These are phyloP conservation scores for Brassica rapa DNA, from an alignment of 345 rosid genomes.

Conservation along the genomic window DNA sequence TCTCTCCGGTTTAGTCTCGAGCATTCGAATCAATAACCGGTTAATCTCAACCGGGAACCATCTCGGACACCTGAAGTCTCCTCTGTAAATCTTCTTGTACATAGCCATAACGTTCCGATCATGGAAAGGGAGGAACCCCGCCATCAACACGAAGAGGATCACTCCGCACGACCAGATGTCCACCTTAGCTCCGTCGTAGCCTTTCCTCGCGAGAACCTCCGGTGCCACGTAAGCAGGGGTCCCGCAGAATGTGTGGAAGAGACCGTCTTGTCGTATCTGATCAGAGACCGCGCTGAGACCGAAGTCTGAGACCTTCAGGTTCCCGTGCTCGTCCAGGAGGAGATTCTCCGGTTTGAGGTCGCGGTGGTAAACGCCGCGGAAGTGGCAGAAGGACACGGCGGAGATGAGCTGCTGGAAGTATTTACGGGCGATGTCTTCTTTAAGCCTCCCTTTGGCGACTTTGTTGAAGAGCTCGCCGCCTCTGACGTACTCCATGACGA, in stretches of 20 bases:
- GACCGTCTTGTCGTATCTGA: slow-evolving; percentile 70
- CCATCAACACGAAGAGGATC: slow-evolving; percentile 69
- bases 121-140: slow-evolving; percentile 79
- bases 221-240: slow-evolving; percentile 86
- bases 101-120: slow-evolving; percentile 73
- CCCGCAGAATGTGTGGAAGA: slow-evolving; percentile 87
- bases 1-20: slow-evolving; percentile 71
- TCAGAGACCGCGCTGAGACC: slow-evolving; percentile 81
- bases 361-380: slow-evolving; percentile 85
- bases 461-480: slow-evolving; percentile 88
- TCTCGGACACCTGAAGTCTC: slow-evolving; percentile 73
- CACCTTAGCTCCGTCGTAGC: slow-evolving; percentile 81
- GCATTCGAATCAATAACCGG: slow-evolving; percentile 55
- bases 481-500: slow-evolving; percentile 87
- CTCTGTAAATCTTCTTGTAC: slow-evolving; percentile 73
- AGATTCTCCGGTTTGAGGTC: slow-evolving; percentile 89
- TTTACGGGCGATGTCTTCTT: slow-evolving; percentile 61
- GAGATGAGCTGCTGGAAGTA: slow-evolving; percentile 81
- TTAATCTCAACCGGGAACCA: slow-evolving; percentile 70
- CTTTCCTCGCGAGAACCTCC: slow-evolving; percentile 72
- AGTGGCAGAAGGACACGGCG: slow-evolving; percentile 77
- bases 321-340: slow-evolving; percentile 68
- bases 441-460: slow-evolving; percentile 72
- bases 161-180: slow-evolving; percentile 97
- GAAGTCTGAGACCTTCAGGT: slow-evolving; percentile 81